Conservation (phyloP, 345 rosid genomes). For the Aegle marmelos region DNA sequence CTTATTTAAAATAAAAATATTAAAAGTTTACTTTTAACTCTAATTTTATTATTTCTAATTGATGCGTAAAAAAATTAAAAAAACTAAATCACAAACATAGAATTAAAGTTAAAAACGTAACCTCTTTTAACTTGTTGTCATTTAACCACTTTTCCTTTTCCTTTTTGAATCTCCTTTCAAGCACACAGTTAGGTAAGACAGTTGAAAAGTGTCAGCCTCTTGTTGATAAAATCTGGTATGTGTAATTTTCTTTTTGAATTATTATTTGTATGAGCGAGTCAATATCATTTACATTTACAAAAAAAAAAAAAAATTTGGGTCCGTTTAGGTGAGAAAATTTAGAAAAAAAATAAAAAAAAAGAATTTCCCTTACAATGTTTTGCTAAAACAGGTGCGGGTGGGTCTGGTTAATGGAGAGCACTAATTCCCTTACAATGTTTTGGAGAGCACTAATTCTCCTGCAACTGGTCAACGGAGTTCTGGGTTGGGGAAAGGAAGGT, state of each 20-base stretch:
- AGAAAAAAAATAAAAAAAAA: too few relatives aligned
- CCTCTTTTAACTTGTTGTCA: not conserved
- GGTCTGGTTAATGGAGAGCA: slow-evolving; percentile 21
- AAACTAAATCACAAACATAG: not conserved
- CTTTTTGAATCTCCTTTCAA: not conserved
- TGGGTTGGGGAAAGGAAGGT: slow-evolving; percentile 85
- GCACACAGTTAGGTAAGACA: not conserved
- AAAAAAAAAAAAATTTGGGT: too few relatives aligned
- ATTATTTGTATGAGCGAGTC: not conserved
- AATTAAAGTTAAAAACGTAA: not conserved
- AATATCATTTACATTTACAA: not conserved
- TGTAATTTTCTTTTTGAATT: not conserved
- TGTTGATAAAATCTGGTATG: not conserved
- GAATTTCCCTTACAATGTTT: not conserved
- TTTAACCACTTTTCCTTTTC: not conserved
- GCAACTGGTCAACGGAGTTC: slow-evolving; percentile 51
- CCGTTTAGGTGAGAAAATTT: not conserved
- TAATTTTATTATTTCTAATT: too few relatives aligned
- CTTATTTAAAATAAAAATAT: too few relatives aligned
- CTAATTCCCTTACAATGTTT: slow-evolving; percentile 49
- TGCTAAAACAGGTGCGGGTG: slow-evolving; percentile 22
- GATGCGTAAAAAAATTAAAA: too few relatives aligned
- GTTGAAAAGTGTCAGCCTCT: not conserved
- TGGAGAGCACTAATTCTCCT: slow-evolving; percentile 39
- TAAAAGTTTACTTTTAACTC: too few relatives aligned